Conservation (phyloP, 2,329 filamentous ascomycete species). For the Pseudocercospora pini-densiflorae region DNA sequence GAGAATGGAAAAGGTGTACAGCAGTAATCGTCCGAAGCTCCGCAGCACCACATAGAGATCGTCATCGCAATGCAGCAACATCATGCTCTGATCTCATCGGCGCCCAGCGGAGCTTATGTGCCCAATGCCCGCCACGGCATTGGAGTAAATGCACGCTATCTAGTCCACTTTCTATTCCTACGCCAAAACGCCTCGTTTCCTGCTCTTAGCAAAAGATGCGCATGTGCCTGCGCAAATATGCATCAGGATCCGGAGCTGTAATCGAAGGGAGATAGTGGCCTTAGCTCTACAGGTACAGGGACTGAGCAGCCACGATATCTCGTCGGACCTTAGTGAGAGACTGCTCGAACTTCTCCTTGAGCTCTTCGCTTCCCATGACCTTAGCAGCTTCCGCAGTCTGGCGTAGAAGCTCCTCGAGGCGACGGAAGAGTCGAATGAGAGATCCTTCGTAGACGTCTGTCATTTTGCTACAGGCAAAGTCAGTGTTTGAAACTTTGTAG, state of each 20-base stretch:
- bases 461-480: slow-evolving; percentile 75
- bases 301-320: slow-evolving; percentile 94
- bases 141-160: slow-evolving; percentile 1
- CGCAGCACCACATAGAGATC: not conserved
- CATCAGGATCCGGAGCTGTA: not conserved
- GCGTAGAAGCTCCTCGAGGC: slow-evolving; percentile 88
- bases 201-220: not conserved
- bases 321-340: slow-evolving; percentile 83
- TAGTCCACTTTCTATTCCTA: not conserved
- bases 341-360: slow-evolving; percentile 89
- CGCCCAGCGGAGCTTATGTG: not conserved
- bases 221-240: too few species aligned
- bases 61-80: not conserved
- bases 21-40: slow-evolving; percentile 1
- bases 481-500: not conserved
- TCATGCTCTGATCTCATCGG: not conserved
- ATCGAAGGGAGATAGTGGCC: not conserved
- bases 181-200: not conserved
- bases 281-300: slow-evolving; percentile 73
- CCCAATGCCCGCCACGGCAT: slow-evolving; percentile 3
- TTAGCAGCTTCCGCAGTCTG: slow-evolving; percentile 96
- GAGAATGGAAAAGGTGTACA: not conserved
- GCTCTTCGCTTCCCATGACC: slow-evolving; percentile 96
- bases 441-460: slow-evolving; percentile 98
- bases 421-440: slow-evolving; percentile 92